These are phyloP conservation scores for Ligustrum vulgare DNA, from an alignment of 257 asterid genomes.

Conservation along the genomic window DNA sequence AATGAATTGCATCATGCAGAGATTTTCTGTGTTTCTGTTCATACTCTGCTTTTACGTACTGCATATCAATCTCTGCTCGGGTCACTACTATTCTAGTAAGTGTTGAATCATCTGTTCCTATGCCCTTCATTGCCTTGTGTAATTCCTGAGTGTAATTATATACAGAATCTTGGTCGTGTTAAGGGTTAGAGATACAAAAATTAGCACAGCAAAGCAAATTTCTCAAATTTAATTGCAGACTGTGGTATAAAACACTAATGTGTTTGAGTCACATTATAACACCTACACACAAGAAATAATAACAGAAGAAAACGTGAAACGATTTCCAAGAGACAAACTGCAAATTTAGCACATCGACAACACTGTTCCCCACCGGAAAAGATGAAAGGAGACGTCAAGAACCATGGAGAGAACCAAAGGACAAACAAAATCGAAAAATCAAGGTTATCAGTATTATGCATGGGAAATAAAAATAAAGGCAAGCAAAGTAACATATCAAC, in stretches of 20 bases:
- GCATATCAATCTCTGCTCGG: conserved; percentile 88
- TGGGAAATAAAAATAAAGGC: background rate
- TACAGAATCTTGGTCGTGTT: background rate
- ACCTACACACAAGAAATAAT: no score
- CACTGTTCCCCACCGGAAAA: background rate
- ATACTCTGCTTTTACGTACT: conserved; percentile 80
- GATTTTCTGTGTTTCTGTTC: conserved; percentile 70
- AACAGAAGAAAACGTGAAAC: background rate
- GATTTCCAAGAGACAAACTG: background rate
- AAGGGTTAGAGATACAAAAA: conserved; percentile 5
- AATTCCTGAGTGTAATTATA: conserved; percentile 41
- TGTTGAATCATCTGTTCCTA: conserved; percentile 79
- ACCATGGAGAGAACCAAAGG: background rate
- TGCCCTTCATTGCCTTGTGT: conserved; percentile 86
- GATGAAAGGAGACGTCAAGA: background rate
- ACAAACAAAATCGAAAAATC: background rate
- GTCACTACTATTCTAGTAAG: conserved; percentile 74
- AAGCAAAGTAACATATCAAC: background rate
- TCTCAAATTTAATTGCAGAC: background rate
- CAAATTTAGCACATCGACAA: background rate
- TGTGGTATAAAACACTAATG: background rate
- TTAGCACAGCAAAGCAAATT: background rate
- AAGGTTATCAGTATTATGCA: background rate
- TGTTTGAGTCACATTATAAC: no score
- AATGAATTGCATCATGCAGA: conserved; percentile 58